A percentile compares a stretch with the other conserved stretches of the same genome.
phyloP scores from a whole-genome alignment of 2,329 filamentous ascomycete genomes.

The Nothophaeocryptopus gaeumannii region DNA sequence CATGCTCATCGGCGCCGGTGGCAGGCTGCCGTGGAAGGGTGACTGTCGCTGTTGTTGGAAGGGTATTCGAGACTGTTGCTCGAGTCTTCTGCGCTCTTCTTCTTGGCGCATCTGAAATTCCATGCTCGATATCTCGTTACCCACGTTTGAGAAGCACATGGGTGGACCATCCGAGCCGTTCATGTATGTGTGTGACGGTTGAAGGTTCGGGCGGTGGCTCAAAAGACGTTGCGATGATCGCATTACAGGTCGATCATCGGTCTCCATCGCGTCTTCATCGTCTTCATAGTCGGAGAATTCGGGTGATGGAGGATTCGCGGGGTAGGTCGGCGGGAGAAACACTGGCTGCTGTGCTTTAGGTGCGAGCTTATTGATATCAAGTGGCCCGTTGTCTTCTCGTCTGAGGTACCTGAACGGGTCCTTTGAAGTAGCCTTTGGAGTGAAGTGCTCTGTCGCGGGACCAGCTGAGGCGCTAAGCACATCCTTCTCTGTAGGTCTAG shows the following conservation, averaged over 20 bases:
- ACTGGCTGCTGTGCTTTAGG: conserved; percentile 22
- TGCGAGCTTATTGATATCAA: conserved; percentile 37
- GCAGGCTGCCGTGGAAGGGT: conserved; percentile 69
- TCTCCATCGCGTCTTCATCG: conserved; percentile 66
- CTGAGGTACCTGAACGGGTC: conserved; percentile 29
- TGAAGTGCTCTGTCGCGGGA: conserved; percentile 24
- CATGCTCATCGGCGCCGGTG: conserved; percentile 65
- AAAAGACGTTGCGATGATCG: conserved; percentile 17
- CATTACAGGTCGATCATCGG: conserved; percentile 52
- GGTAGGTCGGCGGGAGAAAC: conserved; percentile 12
- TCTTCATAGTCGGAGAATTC: conserved; percentile 30
- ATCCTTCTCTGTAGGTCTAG: conserved; percentile 30
- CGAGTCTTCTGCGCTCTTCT: conserved; percentile 14
- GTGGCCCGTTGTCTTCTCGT: conserved; percentile 28
- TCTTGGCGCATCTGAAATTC: conserved; percentile 24
- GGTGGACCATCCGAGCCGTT: conserved; percentile 18
- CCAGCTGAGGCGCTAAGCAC: conserved; percentile 30
- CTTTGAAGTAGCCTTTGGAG: conserved; percentile 27
- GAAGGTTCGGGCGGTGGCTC: conserved; percentile 20
- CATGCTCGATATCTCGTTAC: conserved; percentile 27
- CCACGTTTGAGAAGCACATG: conserved; percentile 15
- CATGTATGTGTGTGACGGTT: conserved; percentile 15
- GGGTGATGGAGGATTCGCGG: conserved; percentile 24
- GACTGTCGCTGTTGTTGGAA: conserved; percentile 40
- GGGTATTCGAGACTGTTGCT: conserved; percentile 21